Conservation (phyloP, 73 alveolate species). For the Paramecium octaurelia region DNA sequence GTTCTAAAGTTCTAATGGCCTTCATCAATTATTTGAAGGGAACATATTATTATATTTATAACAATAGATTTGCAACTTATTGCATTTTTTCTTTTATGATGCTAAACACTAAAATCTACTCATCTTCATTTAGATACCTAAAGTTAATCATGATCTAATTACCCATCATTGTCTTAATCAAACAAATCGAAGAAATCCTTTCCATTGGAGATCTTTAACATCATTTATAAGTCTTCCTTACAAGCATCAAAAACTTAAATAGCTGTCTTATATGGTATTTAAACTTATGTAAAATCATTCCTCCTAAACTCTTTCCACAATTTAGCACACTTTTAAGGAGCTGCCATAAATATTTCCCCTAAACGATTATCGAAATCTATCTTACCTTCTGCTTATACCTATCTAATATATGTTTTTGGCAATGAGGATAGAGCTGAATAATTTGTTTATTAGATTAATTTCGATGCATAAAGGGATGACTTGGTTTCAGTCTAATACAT, state of each 20-base stretch:
- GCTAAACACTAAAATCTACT: conserved; percentile 51
- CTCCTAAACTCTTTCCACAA: conserved; percentile 45
- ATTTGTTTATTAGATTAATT: conserved; percentile 4
- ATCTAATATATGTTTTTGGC: not conserved
- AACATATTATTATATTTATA: conserved; percentile 49
- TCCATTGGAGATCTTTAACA: conserved; percentile 35
- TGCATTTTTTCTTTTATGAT: conserved; percentile 53
- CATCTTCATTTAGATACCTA: conserved; percentile 60
- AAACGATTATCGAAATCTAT: not conserved
- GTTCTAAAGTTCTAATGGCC: conserved; percentile 77
- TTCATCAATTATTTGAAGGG: conserved; percentile 67
- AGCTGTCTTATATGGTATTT: conserved; percentile 31
- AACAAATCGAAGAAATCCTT: conserved; percentile 53
- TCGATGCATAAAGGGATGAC: conserved; percentile 26
- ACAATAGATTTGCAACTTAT: conserved; percentile 52
- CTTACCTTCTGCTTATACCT: conserved; percentile 21
- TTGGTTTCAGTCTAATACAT: not conserved
- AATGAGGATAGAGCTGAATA: conserved; percentile 27
- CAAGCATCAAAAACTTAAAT: conserved; percentile 31
- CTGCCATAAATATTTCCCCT: conserved; percentile 37
- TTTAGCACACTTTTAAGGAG: conserved; percentile 18
- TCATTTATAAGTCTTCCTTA: conserved; percentile 30
- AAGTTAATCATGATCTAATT: not conserved
- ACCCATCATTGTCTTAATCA: conserved; percentile 65
- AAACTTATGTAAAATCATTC: conserved; percentile 17